phyloP scores from a whole-genome alignment of 257 asterid species.

The Ophiorrhiza pumila region DNA sequence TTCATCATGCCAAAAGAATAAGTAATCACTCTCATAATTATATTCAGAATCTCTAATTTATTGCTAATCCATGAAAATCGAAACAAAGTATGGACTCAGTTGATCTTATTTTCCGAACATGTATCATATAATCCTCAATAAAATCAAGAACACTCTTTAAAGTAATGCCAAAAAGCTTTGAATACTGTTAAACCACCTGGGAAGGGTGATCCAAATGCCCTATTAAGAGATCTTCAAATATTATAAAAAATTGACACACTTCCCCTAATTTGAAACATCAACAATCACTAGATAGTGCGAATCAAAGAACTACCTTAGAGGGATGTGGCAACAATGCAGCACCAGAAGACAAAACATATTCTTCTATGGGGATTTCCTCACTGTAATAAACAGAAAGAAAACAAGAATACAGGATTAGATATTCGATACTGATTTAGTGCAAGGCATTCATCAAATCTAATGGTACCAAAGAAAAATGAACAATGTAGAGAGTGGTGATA shows the following conservation, averaged over 20 bases:
- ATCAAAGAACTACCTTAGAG: constrained; percentile 54
- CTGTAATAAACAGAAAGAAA: constrained; percentile 40
- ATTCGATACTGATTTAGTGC: not conserved
- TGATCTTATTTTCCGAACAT: not conserved
- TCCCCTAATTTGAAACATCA: constrained; percentile 1
- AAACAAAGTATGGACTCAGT: not conserved
- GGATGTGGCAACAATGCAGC: constrained; percentile 79
- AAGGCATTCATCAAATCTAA: not conserved
- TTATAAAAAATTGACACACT: not conserved
- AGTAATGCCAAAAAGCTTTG: not conserved
- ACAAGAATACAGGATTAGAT: constrained; percentile 3
- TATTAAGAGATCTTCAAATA: not conserved
- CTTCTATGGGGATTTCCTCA: constrained; percentile 32
- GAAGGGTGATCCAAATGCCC: not conserved
- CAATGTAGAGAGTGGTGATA: not conserved
- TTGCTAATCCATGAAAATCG: not conserved
- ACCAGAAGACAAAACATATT: constrained; percentile 60
- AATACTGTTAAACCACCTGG: not conserved
- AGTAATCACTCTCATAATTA: not conserved
- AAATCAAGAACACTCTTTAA: not conserved
- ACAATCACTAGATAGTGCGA: not conserved
- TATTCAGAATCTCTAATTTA: not conserved
- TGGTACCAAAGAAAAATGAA: not conserved
- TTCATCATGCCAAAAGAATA: not conserved
- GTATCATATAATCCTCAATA: not conserved